Conservation (phyloP, 163 green algal species). For the Picocystis sp. region DNA sequence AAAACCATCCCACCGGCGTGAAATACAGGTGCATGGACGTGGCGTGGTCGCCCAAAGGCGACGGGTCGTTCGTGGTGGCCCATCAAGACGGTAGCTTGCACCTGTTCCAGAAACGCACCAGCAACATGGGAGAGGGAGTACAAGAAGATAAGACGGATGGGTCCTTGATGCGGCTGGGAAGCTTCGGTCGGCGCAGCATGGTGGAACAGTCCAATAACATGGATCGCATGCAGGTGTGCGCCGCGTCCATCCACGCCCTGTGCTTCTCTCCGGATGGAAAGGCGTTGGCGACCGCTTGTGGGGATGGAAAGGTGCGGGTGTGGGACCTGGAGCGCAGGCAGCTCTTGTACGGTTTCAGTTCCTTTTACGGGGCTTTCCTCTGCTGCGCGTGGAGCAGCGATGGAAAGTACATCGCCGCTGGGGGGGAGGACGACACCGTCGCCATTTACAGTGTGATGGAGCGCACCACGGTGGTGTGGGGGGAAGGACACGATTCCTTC, state of each 20-base stretch:
- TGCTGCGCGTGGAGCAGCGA: conserved; percentile 57
- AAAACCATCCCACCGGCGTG: too few relatives aligned
- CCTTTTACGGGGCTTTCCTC: conserved; percentile 44
- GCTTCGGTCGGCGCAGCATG: too few relatives aligned
- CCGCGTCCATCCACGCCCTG: conserved; percentile 15
- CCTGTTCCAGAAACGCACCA: too few relatives aligned
- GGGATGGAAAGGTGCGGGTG: conserved; percentile 35
- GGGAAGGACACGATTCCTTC: conserved; percentile 61
- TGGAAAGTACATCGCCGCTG: conserved; percentile 44
- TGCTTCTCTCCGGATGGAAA: conserved; percentile 34
- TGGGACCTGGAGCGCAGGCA: conserved; percentile 21
- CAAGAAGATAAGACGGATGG: too few relatives aligned
- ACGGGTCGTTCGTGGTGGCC: too few relatives aligned
- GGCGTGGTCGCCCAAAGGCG: too few relatives aligned
- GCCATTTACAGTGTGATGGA: conserved; percentile 41
- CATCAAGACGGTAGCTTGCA: too few relatives aligned
- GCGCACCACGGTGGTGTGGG: conserved; percentile 30
- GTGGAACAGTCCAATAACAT: too few relatives aligned
- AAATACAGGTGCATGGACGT: too few relatives aligned
- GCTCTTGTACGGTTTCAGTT: conserved; percentile 37
- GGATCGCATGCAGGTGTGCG: too few relatives aligned
- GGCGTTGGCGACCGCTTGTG: conserved; percentile 30
- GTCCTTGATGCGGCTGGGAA: too few relatives aligned
- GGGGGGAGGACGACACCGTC: conserved; percentile 71
- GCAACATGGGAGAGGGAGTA: too few relatives aligned